Percentiles rank a stretch among this genome's conserved stretches.
Conservation (phyloP, 495 filamentous ascomycete genomes). For the Neurospora pannonica region DNA sequence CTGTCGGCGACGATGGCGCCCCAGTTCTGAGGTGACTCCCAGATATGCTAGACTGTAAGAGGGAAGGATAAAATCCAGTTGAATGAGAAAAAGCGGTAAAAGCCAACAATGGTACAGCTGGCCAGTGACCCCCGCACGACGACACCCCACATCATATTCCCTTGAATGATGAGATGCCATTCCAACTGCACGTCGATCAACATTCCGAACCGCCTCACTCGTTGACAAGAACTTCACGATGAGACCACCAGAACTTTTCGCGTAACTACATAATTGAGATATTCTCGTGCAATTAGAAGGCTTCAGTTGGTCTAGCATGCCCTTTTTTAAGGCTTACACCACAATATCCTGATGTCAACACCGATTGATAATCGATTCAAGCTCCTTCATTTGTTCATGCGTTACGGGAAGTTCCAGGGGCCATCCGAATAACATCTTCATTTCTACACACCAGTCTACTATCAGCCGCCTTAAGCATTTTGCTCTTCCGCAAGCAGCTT, state of each 20-base stretch:
- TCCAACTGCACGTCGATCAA: not conserved
- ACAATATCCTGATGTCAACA: not conserved
- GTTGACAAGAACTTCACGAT: not conserved
- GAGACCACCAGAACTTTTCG: not conserved
- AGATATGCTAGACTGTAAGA: no score
- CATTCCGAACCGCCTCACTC: not conserved
- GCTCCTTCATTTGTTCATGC: not conserved
- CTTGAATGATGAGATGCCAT: not conserved
- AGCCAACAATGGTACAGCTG: not conserved
- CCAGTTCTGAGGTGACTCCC: no score
- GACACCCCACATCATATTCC: not conserved
- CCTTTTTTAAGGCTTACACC: not conserved
- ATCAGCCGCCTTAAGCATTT: not conserved
- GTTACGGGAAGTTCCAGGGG: not conserved
- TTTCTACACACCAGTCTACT: not conserved
- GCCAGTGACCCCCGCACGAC: not conserved
- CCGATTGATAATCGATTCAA: not conserved
- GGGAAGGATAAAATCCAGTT: no score
- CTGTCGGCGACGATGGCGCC: no score
- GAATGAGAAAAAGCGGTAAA: no score
- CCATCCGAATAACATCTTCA: not conserved
- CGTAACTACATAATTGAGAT: not conserved
- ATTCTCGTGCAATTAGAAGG: not conserved
- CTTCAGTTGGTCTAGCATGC: not conserved
- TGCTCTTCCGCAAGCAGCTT: conserved; percentile 6